Base-by-base conservation (phyloP, 106 monocot genomes). In the Xerophyta viscosa region DNA sequence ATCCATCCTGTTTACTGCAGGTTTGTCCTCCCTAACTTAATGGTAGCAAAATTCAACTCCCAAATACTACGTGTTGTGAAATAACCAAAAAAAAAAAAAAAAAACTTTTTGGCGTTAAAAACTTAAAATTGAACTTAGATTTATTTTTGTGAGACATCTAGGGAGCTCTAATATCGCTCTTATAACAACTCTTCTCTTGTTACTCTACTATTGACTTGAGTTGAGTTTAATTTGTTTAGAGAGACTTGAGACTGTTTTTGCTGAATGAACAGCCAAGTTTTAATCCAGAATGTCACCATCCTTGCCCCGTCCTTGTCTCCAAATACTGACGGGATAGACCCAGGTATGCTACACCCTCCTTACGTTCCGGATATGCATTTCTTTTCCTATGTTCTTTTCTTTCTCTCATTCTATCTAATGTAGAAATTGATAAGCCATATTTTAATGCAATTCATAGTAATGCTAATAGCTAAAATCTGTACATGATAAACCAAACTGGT, bases 1-100 rank as follows among this genome's bases (percentile, higher is more conserved):
- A 72, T 85, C 33, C 85, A 85, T 62, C 80, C 80, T 57, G 80
- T 85, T 46, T 85, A 85, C 54, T 76, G 80, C 79, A 73, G 75
- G 84, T 79, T 20, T 39, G 58, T 54, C 24, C 2, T 18, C 18
- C 52, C 48, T 8, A 43, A 17, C n/a, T n/a, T n/a, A n/a, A n/a
- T n/a, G n/a, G n/a, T n/a, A n/a, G n/a, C n/a, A n/a, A n/a, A n/a
- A n/a, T n/a, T n/a, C n/a, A n/a, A n/a, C n/a, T n/a, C n/a, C n/a
- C n/a, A n/a, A n/a, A n/a, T n/a, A n/a, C n/a, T n/a, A n/a, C n/a
- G n/a, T n/a, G n/a, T n/a, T n/a, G n/a, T n/a, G n/a, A n/a, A n/a
- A n/a, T n/a, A n/a, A n/a, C n/a, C n/a, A n/a, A n/a, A n/a, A n/a
- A n/a, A n/a, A n/a, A n/a, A n/a, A n/a, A n/a, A n/a, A n/a, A n/a